Evolutionary conservation across 2,329 filamentous ascomycete species (phyloP).

Genomic region (Pseudocercospora crystallina): DNA sequence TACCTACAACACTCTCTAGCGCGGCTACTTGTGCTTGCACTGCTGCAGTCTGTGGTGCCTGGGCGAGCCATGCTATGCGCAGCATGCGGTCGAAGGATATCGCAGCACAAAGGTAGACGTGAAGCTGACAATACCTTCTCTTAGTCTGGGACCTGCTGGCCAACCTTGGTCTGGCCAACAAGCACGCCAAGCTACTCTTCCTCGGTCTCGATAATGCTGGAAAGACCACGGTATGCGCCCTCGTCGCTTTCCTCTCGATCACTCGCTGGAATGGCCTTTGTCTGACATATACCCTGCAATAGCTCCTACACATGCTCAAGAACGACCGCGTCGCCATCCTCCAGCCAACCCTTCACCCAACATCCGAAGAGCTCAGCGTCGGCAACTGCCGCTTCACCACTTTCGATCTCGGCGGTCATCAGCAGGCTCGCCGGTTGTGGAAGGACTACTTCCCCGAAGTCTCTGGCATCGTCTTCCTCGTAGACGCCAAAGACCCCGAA

Average conservation of each 20-base stretch:
- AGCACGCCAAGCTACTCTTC: slow-evolving; percentile 93
- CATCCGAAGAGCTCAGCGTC: slow-evolving; percentile 88
- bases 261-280: not conserved
- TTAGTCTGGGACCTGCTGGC: slow-evolving; percentile 87
- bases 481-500: slow-evolving; percentile 96
- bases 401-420: slow-evolving; percentile 89
- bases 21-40: no score
- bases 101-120: not conserved
- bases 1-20: no score
- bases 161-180: slow-evolving; percentile 84
- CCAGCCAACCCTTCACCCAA: slow-evolving; percentile 87
- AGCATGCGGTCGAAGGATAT: no score
- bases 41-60: no score
- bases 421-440: slow-evolving; percentile 93
- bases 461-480: slow-evolving; percentile 93
- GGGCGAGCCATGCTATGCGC: no score
- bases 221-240: slow-evolving; percentile 68
- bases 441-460: slow-evolving; percentile 97
- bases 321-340: slow-evolving; percentile 92
- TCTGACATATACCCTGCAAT: slow-evolving; percentile 10
- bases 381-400: slow-evolving; percentile 81
- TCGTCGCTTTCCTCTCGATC: not conserved
- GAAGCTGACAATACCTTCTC: slow-evolving; percentile 12
- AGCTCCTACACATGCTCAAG: slow-evolving; percentile 90
- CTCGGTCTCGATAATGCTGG: slow-evolving; percentile 91